phyloP scores from a whole-genome alignment of 495 filamentous ascomycete genomes.

The Hapsidospora chrysogenum region DNA sequence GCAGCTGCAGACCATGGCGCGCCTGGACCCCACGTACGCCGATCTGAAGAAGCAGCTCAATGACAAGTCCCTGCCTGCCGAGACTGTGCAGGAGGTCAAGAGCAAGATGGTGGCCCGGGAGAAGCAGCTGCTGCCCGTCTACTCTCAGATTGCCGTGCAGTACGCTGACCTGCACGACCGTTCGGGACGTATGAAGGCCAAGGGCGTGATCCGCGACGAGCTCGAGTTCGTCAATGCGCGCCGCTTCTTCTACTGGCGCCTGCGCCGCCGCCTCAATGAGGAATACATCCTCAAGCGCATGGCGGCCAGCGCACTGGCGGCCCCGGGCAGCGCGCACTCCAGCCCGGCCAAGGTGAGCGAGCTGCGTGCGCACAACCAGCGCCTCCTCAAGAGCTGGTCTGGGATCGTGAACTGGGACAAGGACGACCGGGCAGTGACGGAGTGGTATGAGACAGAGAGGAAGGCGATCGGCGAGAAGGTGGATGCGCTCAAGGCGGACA shows the following conservation, averaged over 20 bases:
- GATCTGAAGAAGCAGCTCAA: slow-evolving; percentile 61
- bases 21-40: slow-evolving; percentile 70
- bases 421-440: slow-evolving; percentile 69
- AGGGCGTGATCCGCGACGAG: slow-evolving; percentile 73
- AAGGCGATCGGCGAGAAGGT: slow-evolving; percentile 64
- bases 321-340: slow-evolving; percentile 24
- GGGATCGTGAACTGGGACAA: slow-evolving; percentile 52
- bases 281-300: slow-evolving; percentile 89
- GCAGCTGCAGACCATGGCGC: slow-evolving; percentile 96
- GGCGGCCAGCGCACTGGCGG: slow-evolving; percentile 29
- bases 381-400: slow-evolving; percentile 62
- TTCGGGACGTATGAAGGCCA: slow-evolving; percentile 93
- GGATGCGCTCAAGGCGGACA: slow-evolving; percentile 60
- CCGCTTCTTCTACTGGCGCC: slow-evolving; percentile 99
- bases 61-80: slow-evolving; percentile 49
- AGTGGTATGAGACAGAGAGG: slow-evolving; percentile 95
- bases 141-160: slow-evolving; percentile 81
- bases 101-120: slow-evolving; percentile 75
- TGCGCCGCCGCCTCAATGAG: slow-evolving; percentile 90
- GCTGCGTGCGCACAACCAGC: slow-evolving; percentile 43
- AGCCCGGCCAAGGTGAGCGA: slow-evolving; percentile 24
- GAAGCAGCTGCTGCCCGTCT: slow-evolving; percentile 76
- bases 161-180: slow-evolving; percentile 97
- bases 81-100: slow-evolving; percentile 65
- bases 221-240: slow-evolving; percentile 79